These are phyloP conservation scores for Metschnikowia amazonensis DNA, from an alignment of 805 yeast genomes.

Conservation along the genomic window DNA sequence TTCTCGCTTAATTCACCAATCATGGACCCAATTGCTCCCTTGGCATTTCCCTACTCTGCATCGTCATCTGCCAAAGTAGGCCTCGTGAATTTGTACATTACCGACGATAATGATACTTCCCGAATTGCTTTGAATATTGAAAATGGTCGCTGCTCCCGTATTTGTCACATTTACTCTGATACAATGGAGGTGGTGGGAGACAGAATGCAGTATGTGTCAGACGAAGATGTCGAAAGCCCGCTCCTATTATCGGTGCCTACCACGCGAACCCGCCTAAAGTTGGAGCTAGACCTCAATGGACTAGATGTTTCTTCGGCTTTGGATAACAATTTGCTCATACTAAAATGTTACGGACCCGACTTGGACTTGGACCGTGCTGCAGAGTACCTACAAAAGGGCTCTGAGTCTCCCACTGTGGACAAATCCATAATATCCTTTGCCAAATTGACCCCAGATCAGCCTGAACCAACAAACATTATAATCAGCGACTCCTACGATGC, in stretches of 20 bases:
- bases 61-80: constrained; percentile 13
- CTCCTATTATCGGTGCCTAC: constrained; percentile 29
- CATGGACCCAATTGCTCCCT: constrained; percentile 5
- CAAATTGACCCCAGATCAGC: constrained; percentile 25
- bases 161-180: constrained; percentile 17
- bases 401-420: constrained; percentile 16
- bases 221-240: constrained; percentile 20
- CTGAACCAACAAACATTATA: constrained; percentile 10
- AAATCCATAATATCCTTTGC: constrained; percentile 28
- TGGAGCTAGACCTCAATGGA: constrained; percentile 27
- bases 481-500: constrained; percentile 14
- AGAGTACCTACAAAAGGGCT: constrained; percentile 10
- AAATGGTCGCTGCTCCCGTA: constrained; percentile 21
- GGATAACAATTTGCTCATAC: constrained; percentile 27
- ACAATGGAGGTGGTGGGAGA: constrained; percentile 14
- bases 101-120: constrained; percentile 25
- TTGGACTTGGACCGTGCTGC: constrained; percentile 12
- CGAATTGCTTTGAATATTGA: constrained; percentile 22
- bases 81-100: constrained; percentile 24
- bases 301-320: constrained; percentile 9
- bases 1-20: neutral
- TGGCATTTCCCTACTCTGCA: constrained; percentile 29
- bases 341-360: constrained; percentile 25
- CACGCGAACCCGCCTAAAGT: constrained; percentile 21
- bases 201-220: constrained; percentile 1